These are phyloP conservation scores for Scytalidium lignicola DNA, from an alignment of 2,329 filamentous ascomycete species.

Conservation along the genomic window DNA sequence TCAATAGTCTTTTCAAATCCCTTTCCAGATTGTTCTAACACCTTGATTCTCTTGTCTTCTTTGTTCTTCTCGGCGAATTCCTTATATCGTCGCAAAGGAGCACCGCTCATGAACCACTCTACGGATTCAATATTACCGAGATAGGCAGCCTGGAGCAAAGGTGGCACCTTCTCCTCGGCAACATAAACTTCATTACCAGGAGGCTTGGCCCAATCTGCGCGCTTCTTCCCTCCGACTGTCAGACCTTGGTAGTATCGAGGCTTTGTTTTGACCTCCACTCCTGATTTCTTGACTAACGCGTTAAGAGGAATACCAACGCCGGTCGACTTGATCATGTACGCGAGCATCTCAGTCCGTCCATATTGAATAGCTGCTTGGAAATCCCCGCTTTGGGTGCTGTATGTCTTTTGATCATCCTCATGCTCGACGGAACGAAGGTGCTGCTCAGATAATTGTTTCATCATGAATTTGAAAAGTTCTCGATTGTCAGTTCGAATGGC, in stretches of 20 bases:
- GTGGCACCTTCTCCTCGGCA: constrained; percentile 44
- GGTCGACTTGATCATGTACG: constrained; percentile 58
- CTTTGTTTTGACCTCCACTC: constrained; percentile 57
- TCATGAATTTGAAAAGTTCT: constrained; percentile 23
- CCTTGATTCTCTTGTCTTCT: constrained; percentile 57
- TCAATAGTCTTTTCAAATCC: constrained; percentile 60
- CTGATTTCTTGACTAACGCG: constrained; percentile 59
- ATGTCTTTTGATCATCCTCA: constrained; percentile 21
- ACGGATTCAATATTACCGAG: constrained; percentile 59
- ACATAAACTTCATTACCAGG: constrained; percentile 47
- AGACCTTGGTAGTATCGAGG: constrained; percentile 72
- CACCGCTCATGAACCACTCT: constrained; percentile 73
- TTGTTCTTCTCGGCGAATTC: constrained; percentile 61
- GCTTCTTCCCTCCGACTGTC: constrained; percentile 69
- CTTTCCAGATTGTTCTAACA: constrained; percentile 52
- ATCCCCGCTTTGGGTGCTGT: constrained; percentile 20
- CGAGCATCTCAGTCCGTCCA: constrained; percentile 53
- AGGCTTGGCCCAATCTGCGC: constrained; percentile 67
- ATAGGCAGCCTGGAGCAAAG: constrained; percentile 54
- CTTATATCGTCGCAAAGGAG: constrained; percentile 60
- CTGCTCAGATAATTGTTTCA: constrained; percentile 20
- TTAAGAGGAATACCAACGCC: constrained; percentile 68
- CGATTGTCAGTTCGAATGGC: constrained; percentile 20
- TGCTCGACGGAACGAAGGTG: constrained; percentile 18
- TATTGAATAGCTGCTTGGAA: constrained; percentile 41